Evolutionary conservation across 2,329 filamentous ascomycete genomes (phyloP).

Genomic region (Hypoxylon sp.): DNA sequence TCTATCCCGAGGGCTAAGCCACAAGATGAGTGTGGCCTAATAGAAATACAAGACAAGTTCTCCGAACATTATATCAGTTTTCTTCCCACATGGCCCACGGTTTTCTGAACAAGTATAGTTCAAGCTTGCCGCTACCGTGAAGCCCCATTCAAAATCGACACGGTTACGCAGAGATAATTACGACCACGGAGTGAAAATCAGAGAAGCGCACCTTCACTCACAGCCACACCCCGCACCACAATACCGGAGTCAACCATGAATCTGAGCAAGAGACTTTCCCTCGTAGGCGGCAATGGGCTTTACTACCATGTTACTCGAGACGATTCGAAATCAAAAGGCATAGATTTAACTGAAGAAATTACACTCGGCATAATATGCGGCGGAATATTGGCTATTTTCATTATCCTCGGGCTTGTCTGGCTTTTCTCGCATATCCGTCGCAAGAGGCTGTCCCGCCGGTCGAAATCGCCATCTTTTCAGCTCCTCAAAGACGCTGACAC

Average conservation of each 20-base stretch:
- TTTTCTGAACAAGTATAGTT: background rate
- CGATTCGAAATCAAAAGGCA: background rate
- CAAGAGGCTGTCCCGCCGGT: background rate
- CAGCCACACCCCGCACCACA: background rate
- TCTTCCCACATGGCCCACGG: background rate
- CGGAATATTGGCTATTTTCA: conserved; percentile 6
- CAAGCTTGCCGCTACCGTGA: background rate
- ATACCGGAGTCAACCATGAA: background rate
- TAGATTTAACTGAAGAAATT: background rate
- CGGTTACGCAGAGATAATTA: background rate
- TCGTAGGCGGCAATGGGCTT: background rate
- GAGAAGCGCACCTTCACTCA: background rate
- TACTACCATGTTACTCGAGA: background rate
- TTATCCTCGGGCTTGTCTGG: conserved; percentile 15
- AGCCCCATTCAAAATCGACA: background rate
- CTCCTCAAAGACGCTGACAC: background rate
- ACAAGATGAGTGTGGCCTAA: background rate
- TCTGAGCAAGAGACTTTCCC: background rate
- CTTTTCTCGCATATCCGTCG: conserved; percentile 1
- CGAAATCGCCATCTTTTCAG: background rate
- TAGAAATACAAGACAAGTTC: background rate
- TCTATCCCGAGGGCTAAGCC: background rate
- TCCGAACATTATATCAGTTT: background rate
- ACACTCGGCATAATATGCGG: conserved; percentile 12
- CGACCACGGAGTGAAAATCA: background rate